Evolutionary conservation across 352 stramenopile species (phyloP).

Genomic region (Pythium scleroteichum): DNA sequence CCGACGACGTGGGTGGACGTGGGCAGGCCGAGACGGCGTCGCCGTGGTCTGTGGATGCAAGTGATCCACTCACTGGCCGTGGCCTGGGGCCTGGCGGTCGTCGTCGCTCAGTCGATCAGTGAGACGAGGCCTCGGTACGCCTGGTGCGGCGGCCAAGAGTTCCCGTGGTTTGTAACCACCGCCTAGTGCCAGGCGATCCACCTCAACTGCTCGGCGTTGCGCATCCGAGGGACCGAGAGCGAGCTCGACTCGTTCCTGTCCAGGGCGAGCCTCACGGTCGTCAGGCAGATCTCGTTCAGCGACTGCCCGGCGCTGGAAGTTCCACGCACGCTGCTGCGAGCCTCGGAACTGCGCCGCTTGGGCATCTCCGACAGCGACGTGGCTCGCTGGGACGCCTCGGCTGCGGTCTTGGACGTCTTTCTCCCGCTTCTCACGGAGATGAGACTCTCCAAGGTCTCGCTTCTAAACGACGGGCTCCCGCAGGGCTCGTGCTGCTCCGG

Average conservation of each 20-base stretch:
- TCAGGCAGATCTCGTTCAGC: neutral
- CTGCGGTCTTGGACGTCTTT: neutral
- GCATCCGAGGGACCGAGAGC: neutral
- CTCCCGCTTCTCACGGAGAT: neutral
- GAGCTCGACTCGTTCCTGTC: neutral
- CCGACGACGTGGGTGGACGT: neutral
- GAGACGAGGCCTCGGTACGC: neutral
- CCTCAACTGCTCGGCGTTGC: neutral
- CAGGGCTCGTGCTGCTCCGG: neutral
- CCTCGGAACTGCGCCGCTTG: neutral
- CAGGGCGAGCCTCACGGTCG: neutral
- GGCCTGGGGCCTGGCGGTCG: neutral
- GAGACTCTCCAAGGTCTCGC: neutral
- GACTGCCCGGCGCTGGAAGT: constrained; percentile 1
- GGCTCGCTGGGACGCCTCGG: neutral
- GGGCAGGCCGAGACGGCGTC: neutral
- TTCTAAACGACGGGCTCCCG: neutral
- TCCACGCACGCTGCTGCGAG: neutral
- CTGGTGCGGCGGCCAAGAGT: neutral
- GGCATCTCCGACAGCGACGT: neutral
- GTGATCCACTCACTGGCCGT: neutral
- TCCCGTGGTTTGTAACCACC: neutral
- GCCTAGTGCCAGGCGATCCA: neutral
- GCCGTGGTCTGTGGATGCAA: neutral
- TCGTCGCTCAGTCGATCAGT: neutral